Conservation (phyloP, 306 rosid genomes). For the Cucumis cinereus region DNA sequence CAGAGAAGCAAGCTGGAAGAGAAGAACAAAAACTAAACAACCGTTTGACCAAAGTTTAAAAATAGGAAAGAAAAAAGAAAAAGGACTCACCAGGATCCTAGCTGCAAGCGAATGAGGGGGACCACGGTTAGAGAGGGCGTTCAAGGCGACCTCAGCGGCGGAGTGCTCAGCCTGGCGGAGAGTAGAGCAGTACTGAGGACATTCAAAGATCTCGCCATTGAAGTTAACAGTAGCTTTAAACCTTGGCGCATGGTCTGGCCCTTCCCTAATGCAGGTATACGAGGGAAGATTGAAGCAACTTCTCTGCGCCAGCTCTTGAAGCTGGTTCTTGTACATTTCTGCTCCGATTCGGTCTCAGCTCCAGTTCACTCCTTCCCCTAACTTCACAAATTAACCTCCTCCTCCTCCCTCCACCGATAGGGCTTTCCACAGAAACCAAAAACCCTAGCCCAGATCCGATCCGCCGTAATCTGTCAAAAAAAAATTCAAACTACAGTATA, state of each 20-base stretch:
- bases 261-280: conserved; percentile 91
- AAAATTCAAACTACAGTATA: not conserved
- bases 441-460: not conserved
- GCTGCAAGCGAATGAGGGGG: conserved; percentile 99
- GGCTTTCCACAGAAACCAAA: not conserved
- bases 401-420: not conserved
- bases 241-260: conserved; percentile 99
- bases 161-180: conserved; percentile 99
- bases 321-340: conserved; percentile 99
- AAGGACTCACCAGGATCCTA: conserved; percentile 67
- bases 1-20: not conserved
- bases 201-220: conserved; percentile 93
- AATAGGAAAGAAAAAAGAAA: not conserved
- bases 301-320: conserved; percentile 99
- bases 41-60: not conserved
- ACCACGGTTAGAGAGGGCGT: conserved; percentile 85
- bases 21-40: conserved; percentile 13
- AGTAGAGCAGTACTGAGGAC: conserved; percentile 87
- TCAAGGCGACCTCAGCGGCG: conserved; percentile 96
- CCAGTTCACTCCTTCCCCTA: not conserved
- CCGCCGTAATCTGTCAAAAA: not conserved
- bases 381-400: not conserved
- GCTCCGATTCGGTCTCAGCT: conserved; percentile 9
- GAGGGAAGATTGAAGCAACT: conserved; percentile 99
- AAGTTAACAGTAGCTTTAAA: conserved; percentile 95